Base-by-base conservation (phyloP, 495 filamentous ascomycete species). In the Thozetella sp. region DNA sequence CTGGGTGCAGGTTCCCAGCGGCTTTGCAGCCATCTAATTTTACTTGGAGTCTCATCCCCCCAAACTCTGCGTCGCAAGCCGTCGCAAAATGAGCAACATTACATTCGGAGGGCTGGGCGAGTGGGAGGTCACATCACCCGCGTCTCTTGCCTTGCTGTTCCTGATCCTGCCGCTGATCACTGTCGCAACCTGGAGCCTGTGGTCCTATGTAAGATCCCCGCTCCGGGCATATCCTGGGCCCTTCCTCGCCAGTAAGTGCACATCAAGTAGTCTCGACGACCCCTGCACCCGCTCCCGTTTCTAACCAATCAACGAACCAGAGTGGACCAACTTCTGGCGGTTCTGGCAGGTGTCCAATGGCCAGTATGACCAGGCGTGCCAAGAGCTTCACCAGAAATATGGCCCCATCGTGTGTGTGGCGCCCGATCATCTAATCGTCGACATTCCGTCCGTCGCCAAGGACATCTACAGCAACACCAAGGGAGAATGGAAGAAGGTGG, bases 351-450 rank as follows among this genome's bases (percentile, higher is more conserved):
- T 64, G 15, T 50, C 53, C 20, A 46, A 51, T 4, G 58, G 66
- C 11, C 55, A 37, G 24, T 65, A 55, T 22, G 66, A 69, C 40
- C 24, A 54, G 13, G 53, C 54, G 20, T 56, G 56, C 25, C 56
- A 51, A n/a, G 40, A 59, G 2, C 60, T 80, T 9, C 77, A 79
- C 63, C 61, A 66, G 2, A 67, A 70, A 53, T 79, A 77, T 54
- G 72, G 76, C 3, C 63, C 63, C 1, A 67, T 76, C 2, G 75
- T 79, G 13, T 72, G 73, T 2, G 63, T 76, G 26, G 73, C 61
- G 1, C 76, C 75, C 20, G 70, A 76, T 43, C 62, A 73, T 43
- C 51, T 80, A n/a, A 72, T 72, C 27, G 65, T 80, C 37, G 72
- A 72, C 34, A 65, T 63, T 23, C 62, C 71, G 51, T 59, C 60